phyloP scores from a whole-genome alignment of 139 green algal genomes.

The Micractinium conductrix region DNA sequence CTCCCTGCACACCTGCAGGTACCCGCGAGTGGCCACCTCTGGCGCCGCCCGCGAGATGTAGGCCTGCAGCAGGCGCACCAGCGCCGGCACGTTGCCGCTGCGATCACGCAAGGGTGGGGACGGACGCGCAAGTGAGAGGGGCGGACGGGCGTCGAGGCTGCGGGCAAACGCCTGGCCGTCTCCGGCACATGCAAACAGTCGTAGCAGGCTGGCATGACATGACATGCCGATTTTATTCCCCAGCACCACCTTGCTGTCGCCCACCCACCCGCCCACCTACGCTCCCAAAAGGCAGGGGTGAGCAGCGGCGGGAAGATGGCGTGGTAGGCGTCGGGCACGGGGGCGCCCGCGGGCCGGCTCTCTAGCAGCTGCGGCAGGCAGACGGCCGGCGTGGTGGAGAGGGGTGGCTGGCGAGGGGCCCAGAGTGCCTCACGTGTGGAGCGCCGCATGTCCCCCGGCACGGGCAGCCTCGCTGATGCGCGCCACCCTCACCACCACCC shows the following conservation, averaged over 20 bases:
- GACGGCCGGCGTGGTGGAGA: too few relatives aligned
- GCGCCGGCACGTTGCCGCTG: slow-evolving; percentile 90
- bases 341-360: slow-evolving; percentile 48
- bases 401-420: too few relatives aligned
- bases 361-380: slow-evolving; percentile 83
- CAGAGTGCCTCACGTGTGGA: too few relatives aligned
- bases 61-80: slow-evolving; percentile 93
- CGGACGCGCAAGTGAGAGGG: slow-evolving; percentile 89
- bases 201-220: too few relatives aligned
- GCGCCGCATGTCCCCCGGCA: too few relatives aligned
- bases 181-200: too few relatives aligned
- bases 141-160: slow-evolving; percentile 78
- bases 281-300: slow-evolving; percentile 90
- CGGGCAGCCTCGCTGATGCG: too few relatives aligned
- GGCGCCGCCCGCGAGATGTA: slow-evolving; percentile 82
- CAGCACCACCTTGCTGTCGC: too few relatives aligned
- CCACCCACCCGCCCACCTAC: too few relatives aligned
- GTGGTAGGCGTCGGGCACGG: slow-evolving; percentile 80
- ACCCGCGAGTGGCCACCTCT: slow-evolving; percentile 67
- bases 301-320: slow-evolving; percentile 90
- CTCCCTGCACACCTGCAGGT: slow-evolving; percentile 59
- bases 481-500: too few relatives aligned
- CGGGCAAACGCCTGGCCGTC: slow-evolving; percentile 1
- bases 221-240: too few relatives aligned
- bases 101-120: slow-evolving; percentile 93